Evolutionary conservation across 257 asterid genomes (phyloP), one percentile per base, ranked within the genome.

Genomic region (Hygrophila difformis): DNA sequence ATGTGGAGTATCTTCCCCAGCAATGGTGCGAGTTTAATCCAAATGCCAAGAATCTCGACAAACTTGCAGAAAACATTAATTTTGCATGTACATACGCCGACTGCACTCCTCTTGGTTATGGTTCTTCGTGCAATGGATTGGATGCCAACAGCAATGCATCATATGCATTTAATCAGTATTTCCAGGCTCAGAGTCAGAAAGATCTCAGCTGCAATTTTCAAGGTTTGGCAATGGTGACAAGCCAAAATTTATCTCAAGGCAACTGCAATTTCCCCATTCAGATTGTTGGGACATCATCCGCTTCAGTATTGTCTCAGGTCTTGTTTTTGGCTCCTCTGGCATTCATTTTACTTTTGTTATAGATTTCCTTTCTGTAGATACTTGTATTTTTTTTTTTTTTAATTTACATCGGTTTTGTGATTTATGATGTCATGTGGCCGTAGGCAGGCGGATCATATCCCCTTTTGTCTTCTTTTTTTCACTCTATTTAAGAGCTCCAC

Each of bases 101-200:
- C 51, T 82, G 94, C 64, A 82, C 94, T 3, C 61, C 86, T 1
- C 82, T 82, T 16, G 94, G 91, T 3, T 82, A 75, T 21, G 94
- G 94, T 20, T 82, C 94, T 4, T 75, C 91, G 0, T 82, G 94
- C 68, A 74, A 73, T 23, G 83, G 79, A n/a, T 55, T 82, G 51
- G 89, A 82, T 18, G 62, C 86, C 9, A 75, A 66, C 19, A 83
- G 77, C 9, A 82, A 82, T 38, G 94, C 83, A 1, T 75, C 94
- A 1, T 82, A 75, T 44, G 94, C 94, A 5, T 82, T 82, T 51
- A 82, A 78, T 24, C 66, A 64, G 74, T 82, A 75, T 45, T 78
- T 60, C 56, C 94, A 78, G 81, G 73, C 61, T n/a, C 78, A 73
- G 66, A 63, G 55, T 59, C 89, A 82, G 38, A 66, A 40, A 11